Percentiles rank a stretch among this genome's conserved stretches.
phyloP scores from a whole-genome alignment of 202 grass and related monocot species.

The Brachypodium distachyon region DNA sequence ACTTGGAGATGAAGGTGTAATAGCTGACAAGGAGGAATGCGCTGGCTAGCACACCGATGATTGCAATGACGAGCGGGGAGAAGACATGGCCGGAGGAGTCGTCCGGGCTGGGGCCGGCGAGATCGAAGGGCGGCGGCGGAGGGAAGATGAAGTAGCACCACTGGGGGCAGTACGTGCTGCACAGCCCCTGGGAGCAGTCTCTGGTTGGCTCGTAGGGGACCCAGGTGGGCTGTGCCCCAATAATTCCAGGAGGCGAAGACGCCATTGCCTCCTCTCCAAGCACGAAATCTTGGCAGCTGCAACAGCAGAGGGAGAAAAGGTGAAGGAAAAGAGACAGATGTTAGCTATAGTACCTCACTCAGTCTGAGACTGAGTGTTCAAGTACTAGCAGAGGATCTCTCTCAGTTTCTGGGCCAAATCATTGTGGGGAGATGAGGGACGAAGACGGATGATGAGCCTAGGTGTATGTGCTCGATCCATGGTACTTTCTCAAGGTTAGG shows the following conservation, averaged over 20 bases:
- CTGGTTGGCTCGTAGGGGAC: conserved; percentile 43
- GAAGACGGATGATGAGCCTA: neutral
- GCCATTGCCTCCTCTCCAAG: conserved; percentile 33
- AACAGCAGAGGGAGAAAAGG: neutral
- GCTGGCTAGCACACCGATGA: conserved; percentile 61
- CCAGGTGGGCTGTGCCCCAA: conserved; percentile 27
- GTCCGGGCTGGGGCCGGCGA: conserved; percentile 15
- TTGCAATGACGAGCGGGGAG: conserved; percentile 67
- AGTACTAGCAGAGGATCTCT: conserved; percentile 18
- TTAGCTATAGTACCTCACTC: neutral
- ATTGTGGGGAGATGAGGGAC: conserved; percentile 15
- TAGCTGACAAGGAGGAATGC: conserved; percentile 78
- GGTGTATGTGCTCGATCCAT: neutral
- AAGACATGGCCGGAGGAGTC: conserved; percentile 41
- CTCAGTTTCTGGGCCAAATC: conserved; percentile 21
- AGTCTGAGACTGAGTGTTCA: neutral
- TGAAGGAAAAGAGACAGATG: neutral
- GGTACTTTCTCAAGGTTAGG: conserved; percentile 24
- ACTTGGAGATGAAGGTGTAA: conserved; percentile 67
- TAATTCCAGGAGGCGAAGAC: conserved; percentile 24
- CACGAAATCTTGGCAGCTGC: neutral
- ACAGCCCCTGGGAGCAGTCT: conserved; percentile 52
- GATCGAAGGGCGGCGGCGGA: conserved; percentile 37
- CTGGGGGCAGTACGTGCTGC: conserved; percentile 50
- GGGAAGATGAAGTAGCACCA: conserved; percentile 73